Evolutionary conservation across 2,329 filamentous ascomycete genomes (phyloP), one percentile per base, ranked within the genome.

Genomic region (Bipolaris gigantea): DNA sequence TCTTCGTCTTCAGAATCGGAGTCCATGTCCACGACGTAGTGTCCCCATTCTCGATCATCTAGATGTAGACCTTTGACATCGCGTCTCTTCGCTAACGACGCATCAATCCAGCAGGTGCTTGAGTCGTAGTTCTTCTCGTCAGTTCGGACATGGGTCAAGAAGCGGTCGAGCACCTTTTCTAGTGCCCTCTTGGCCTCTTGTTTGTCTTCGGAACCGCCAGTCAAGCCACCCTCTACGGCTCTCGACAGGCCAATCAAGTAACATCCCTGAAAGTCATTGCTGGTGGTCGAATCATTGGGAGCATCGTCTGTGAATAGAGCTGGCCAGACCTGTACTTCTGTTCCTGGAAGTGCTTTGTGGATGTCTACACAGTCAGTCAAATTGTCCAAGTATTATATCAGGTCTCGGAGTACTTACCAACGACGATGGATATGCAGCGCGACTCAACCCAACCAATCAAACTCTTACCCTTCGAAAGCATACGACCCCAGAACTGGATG

Each of bases 381-480:
- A 32, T 4, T 13, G 19, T 19, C n/a, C 3, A 18, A 4, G 16
- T 6, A 32, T 32, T 6, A 16, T 7, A 16, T 4, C 1, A 18
- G 6, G 19, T 5, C 1, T 32, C 15, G 10, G 10, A 21, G 9
- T 35, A 74, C 79, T 72, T 73, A 84, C 83, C 83, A 56, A 84
- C 80, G 18, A 88, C 77, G 32, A 89, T 73, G 53, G 77, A 74
- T 2, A 84, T 77, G 50, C 81, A 85, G 50, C 82, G 79, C 7
- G 83, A 86, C 62, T 88, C 85, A 2, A 89, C 69, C 85, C 85
- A 88, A 10, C 83, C 83, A 0, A 88, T 73, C 43, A 87, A 79
- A 11, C 77, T 74, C 18, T 80, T 81, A 1, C 84, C 83, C 49
- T 80, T 83, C 1, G 78, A 73, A 1, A 79, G 72, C 2, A 83